Percentiles rank a stretch among this genome's conserved stretches.
Evolutionary conservation across 371 early-diverging fungal genomes (phyloP).

Genomic region (Mucor piriformis): DNA sequence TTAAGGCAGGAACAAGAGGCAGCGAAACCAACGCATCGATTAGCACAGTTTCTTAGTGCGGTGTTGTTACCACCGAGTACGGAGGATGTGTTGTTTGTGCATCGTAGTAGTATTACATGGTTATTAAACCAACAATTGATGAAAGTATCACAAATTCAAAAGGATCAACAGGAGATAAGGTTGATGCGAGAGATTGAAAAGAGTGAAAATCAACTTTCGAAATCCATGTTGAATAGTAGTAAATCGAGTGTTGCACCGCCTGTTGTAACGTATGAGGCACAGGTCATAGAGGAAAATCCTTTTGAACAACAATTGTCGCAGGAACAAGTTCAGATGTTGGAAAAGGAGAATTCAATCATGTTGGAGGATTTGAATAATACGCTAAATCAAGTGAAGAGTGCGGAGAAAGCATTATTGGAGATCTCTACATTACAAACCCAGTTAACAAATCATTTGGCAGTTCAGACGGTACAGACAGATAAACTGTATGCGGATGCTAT

Average conservation of each 20-base stretch:
- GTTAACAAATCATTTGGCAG: slow-evolving; percentile 64
- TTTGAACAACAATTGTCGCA: slow-evolving; percentile 42
- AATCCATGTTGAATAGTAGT: slow-evolving; percentile 3
- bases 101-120: slow-evolving; percentile 59
- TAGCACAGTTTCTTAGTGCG: slow-evolving; percentile 27
- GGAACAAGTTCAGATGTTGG: slow-evolving; percentile 63
- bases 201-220: slow-evolving; percentile 50
- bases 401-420: slow-evolving; percentile 69
- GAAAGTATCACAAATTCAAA: slow-evolving; percentile 56
- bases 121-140: slow-evolving; percentile 54
- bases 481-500: slow-evolving; percentile 68
- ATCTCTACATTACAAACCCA: slow-evolving; percentile 70
- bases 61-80: slow-evolving; percentile 17
- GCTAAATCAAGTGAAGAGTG: slow-evolving; percentile 62
- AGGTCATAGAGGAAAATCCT: slow-evolving; percentile 1
- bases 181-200: slow-evolving; percentile 54
- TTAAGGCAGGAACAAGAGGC: slow-evolving; percentile 23
- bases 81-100: slow-evolving; percentile 48
- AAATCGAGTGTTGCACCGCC: not conserved
- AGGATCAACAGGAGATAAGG: slow-evolving; percentile 57
- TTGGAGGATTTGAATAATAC: slow-evolving; percentile 63
- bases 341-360: slow-evolving; percentile 64
- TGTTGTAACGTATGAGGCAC: not conserved
- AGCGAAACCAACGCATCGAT: slow-evolving; percentile 11
- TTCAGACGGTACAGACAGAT: slow-evolving; percentile 72